A percentile compares a stretch with the other conserved stretches of the same genome.
Conservation (phyloP, 2,329 filamentous ascomycete species). For the Zymoseptoria pseudotritici region DNA sequence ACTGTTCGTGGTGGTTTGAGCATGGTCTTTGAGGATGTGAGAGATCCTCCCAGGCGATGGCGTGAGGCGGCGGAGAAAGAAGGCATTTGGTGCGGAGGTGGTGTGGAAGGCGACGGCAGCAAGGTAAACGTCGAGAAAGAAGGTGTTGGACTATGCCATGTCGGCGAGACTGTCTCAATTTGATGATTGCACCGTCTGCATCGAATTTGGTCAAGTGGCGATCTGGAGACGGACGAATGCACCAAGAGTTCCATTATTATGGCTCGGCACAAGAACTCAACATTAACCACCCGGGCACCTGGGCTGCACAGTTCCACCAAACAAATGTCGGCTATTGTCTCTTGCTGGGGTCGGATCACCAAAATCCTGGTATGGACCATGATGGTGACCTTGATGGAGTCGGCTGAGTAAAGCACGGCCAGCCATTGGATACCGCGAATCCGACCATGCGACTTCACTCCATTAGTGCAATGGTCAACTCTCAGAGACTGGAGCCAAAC, state of each 20-base stretch:
- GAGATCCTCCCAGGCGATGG: constrained; percentile 41
- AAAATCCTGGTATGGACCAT: neutral
- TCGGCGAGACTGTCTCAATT: constrained; percentile 42
- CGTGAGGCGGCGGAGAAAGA: constrained; percentile 37
- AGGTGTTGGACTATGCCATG: constrained; percentile 35
- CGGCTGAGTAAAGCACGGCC: neutral
- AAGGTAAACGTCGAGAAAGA: constrained; percentile 31
- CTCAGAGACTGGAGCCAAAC: neutral
- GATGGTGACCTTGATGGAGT: neutral
- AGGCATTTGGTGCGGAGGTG: constrained; percentile 28
- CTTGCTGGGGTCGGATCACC: neutral
- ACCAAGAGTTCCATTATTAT: neutral
- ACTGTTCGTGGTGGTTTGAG: constrained; percentile 41
- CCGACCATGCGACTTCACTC: neutral
- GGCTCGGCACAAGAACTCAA: neutral
- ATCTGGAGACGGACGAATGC: neutral
- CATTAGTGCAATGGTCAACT: neutral
- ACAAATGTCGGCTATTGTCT: neutral
- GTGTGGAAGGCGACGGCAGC: constrained; percentile 22
- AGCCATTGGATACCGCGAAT: neutral
- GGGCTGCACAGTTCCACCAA: neutral
- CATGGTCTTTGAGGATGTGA: constrained; percentile 43
- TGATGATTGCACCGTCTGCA: constrained; percentile 12
- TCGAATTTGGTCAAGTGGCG: neutral
- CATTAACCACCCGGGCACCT: neutral